Conservation (phyloP, 208 protist species). For the Leishmania gerbilli region DNA sequence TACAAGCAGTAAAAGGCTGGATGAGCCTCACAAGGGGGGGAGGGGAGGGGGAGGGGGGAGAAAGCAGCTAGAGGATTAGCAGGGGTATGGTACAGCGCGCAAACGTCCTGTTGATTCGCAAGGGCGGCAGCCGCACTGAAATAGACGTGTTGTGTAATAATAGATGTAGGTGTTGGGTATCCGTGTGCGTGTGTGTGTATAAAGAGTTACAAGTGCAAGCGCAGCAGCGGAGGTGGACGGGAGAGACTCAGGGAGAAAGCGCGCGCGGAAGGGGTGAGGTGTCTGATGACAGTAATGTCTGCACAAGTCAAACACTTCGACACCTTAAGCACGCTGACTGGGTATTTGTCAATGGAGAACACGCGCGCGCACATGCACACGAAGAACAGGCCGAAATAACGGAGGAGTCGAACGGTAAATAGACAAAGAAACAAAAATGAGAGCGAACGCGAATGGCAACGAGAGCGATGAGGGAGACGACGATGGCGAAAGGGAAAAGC, state of each 20-base stretch:
- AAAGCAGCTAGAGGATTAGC: background rate
- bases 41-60: background rate
- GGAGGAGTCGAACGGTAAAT: background rate
- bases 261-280: conserved; percentile 11
- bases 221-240: background rate
- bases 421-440: background rate
- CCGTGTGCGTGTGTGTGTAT: background rate
- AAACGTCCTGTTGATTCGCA: background rate
- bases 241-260: background rate
- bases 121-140: background rate
- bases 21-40: background rate
- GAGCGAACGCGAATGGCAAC: background rate
- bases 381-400: background rate
- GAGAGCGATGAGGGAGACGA: background rate
- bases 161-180: background rate
- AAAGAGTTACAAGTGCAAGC: background rate
- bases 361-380: background rate
- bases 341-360: background rate
- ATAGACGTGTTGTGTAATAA: background rate
- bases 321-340: background rate
- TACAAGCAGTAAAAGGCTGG: background rate
- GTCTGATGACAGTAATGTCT: background rate
- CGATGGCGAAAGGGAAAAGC: background rate
- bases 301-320: background rate
- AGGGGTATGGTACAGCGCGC: background rate